Conservation (phyloP, 2,329 filamentous ascomycete species). For the Pseudocercospora macadamiae region DNA sequence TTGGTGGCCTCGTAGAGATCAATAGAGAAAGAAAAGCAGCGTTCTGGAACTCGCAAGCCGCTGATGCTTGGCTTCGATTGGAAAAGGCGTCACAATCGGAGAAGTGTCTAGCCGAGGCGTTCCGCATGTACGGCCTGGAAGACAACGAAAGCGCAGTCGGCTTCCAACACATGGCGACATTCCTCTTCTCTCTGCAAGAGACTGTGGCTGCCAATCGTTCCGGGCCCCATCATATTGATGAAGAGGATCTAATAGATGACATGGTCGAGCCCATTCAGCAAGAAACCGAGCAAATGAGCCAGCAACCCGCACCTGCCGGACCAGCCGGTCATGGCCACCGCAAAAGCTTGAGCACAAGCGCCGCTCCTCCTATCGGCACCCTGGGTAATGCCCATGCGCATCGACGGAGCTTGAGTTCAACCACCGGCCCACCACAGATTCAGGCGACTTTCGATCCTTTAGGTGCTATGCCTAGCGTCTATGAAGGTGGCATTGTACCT, state of each 20-base stretch:
- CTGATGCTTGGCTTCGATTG: conserved; percentile 80
- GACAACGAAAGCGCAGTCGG: conserved; percentile 28
- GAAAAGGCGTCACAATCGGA: conserved; percentile 78
- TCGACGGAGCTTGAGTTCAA: conserved; percentile 47
- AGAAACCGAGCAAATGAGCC: conserved; percentile 40
- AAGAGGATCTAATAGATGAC: conserved; percentile 35
- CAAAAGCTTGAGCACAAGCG: conserved; percentile 46
- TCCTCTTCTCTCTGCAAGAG: conserved; percentile 69
- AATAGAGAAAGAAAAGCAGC: conserved; percentile 80
- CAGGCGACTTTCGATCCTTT: conserved; percentile 36
- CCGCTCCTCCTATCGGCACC: conserved; percentile 20
- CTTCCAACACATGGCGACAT: conserved; percentile 60
- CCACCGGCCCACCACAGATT: conserved; percentile 27
- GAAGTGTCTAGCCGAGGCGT: conserved; percentile 72
- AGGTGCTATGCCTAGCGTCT: conserved; percentile 34
- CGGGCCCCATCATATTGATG: conserved; percentile 40
- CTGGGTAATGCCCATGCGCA: conserved; percentile 39
- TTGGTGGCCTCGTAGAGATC: conserved; percentile 69
- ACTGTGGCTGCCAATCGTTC: conserved; percentile 55
- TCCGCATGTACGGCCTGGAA: conserved; percentile 50
- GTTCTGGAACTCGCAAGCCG: conserved; percentile 81
- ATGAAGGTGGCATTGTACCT: conserved; percentile 26
- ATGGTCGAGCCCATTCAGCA: conserved; percentile 38
- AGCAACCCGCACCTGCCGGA: conserved; percentile 17
- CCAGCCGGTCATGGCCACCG: conserved; percentile 41